Percentiles rank a stretch among this genome's conserved stretches.
Evolutionary conservation across 371 early-diverging fungal species (phyloP).

Genomic region (Mycotypha africana): DNA sequence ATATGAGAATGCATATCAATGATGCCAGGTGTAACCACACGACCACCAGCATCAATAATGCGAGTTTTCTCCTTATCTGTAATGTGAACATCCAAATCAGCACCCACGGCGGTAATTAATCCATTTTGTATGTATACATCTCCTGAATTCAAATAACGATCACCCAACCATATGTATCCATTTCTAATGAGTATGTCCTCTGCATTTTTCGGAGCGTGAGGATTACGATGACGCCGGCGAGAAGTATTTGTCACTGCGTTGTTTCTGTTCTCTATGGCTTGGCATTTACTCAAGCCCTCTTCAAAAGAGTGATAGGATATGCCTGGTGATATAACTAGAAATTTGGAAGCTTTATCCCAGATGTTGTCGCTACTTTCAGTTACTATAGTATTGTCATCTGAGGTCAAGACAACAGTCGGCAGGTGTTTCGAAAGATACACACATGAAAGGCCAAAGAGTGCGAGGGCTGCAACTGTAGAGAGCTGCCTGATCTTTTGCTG

Average conservation of each 20-base stretch:
- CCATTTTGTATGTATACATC: slow-evolving; percentile 57
- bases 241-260: slow-evolving; percentile 16
- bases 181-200: slow-evolving; percentile 42
- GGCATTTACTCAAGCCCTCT: slow-evolving; percentile 41
- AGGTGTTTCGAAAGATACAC: slow-evolving; percentile 21
- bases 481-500: slow-evolving; percentile 5
- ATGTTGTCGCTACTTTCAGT: too few relatives aligned
- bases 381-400: too few relatives aligned
- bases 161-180: slow-evolving; percentile 47
- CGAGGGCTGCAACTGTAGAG: slow-evolving; percentile 12
- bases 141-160: slow-evolving; percentile 44
- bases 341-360: slow-evolving; percentile 17
- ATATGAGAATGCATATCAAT: slow-evolving; percentile 81
- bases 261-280: slow-evolving; percentile 18
- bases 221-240: slow-evolving; percentile 34
- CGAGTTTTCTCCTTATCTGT: slow-evolving; percentile 30
- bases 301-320: slow-evolving; percentile 41
- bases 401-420: too few relatives aligned
- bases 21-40: slow-evolving; percentile 75
- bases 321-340: slow-evolving; percentile 36
- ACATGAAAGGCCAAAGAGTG: slow-evolving; percentile 23
- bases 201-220: slow-evolving; percentile 25
- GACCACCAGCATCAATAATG: slow-evolving; percentile 60
- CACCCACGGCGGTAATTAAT: slow-evolving; percentile 48
- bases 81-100: slow-evolving; percentile 25